Evolutionary conservation across 345 rosid species (phyloP).

Genomic region (Hevea brasiliensis): DNA sequence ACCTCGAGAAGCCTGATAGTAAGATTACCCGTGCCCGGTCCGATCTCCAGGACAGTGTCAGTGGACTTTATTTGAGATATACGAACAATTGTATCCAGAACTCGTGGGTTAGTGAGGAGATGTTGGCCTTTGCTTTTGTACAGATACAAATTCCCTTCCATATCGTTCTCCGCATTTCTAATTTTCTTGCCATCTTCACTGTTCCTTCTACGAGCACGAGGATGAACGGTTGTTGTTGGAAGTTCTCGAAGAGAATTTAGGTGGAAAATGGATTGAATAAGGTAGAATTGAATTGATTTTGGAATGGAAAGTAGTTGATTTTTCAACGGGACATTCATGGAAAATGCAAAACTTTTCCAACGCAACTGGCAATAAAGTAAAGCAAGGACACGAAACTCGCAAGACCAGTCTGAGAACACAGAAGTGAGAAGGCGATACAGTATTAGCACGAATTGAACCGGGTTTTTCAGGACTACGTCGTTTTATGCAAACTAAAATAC

Average conservation of each 20-base stretch:
- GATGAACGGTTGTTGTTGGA: slow-evolving; percentile 27
- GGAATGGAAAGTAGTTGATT: slow-evolving; percentile 17
- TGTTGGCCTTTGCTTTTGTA: slow-evolving; percentile 91
- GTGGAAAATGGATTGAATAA: slow-evolving; percentile 20
- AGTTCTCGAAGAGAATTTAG: slow-evolving; percentile 24
- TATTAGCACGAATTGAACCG: no score
- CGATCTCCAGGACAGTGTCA: slow-evolving; percentile 81
- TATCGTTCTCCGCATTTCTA: not conserved
- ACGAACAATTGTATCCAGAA: slow-evolving; percentile 70
- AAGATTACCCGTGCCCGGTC: slow-evolving; percentile 93
- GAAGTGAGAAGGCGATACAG: no score
- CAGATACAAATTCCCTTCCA: slow-evolving; percentile 39
- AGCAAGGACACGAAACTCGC: no score
- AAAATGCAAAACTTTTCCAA: not conserved
- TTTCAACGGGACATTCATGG: slow-evolving; percentile 8
- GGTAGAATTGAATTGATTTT: slow-evolving; percentile 15
- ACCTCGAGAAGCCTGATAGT: slow-evolving; percentile 73
- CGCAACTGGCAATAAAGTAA: not conserved
- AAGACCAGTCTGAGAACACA: no score
- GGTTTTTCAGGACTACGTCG: no score
- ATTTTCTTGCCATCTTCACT: not conserved
- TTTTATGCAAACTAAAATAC: no score
- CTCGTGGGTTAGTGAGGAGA: slow-evolving; percentile 72
- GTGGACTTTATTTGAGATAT: slow-evolving; percentile 47
- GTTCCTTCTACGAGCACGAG: not conserved